Evolutionary conservation across 805 yeast species (phyloP), one percentile per base, ranked within the genome.

Genomic region (Priceomyces haplophilus): DNA sequence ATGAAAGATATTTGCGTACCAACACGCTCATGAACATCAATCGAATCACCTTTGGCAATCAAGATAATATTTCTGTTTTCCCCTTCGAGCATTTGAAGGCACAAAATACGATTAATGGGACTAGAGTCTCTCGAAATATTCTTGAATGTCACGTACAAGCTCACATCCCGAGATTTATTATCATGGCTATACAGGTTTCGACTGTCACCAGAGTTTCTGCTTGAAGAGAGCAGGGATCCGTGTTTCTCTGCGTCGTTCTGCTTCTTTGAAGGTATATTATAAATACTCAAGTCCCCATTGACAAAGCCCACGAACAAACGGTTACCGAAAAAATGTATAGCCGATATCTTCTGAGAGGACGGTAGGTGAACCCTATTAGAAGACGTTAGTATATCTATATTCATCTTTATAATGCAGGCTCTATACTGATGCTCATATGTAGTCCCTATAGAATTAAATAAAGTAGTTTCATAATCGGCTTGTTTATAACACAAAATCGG

Each of bases 371-470:
- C 56, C 50, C 70, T 54, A 40, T 57, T 64, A 35, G 54, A 51
- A 23, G 74, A 73, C 48, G 65, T 61, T 44, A 69, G 51, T 23
- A 69, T 57, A 42, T 69, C 68, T 39, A 67, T 59, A 45, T 65
- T 69, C 73, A 69, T 68, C 7, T 17, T 18, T 7, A 4, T 16
- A 13, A 19, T 10, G 24, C 24, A 21, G 24, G 6, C 24, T 21
- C 24, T 8, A 7, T 21, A n/a, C n/a, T n/a, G n/a, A n/a, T n/a
- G n/a, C n/a, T n/a, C n/a, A n/a, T n/a, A n/a, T n/a, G n/a, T n/a
- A n/a, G n/a, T n/a, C n/a, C n/a, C n/a, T n/a, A n/a, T n/a, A n/a
- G n/a, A n/a, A n/a, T n/a, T n/a, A n/a, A n/a, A n/a, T n/a, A n/a
- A n/a, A n/a, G n/a, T n/a, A n/a, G n/a, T n/a, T n/a, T n/a, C n/a